Evolutionary conservation across 176 grass and related monocot species (phyloP), one percentile per base, ranked within the genome.

Genomic region (Typha latifolia): DNA sequence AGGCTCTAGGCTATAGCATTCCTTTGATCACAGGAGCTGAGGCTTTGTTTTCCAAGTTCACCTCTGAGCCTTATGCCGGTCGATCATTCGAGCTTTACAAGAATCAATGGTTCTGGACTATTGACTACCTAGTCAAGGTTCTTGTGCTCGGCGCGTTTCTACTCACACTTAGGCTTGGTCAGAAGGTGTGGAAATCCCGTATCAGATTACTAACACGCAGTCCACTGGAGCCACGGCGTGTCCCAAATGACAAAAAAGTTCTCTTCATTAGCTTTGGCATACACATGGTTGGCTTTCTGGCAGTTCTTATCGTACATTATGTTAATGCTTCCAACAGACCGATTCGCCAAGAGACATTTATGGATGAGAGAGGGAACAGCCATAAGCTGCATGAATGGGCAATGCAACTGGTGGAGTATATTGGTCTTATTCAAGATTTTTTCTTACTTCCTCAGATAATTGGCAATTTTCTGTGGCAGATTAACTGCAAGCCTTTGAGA

Each of bases 161-260:
- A 2, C 77, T 91, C 10, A 91, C 91, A 23, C 62, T 96, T 32
- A 80, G 91, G 34, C 70, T 96, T 13, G 84, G 70, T 51, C 91
- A 96, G 82, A 91, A 90, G 82, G 91, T 90, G 4, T 82, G 82
- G 91, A 83, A 85, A 64, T 96, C 91, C 13, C 75, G 91, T 6
- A 96, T 96, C 77, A 83, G 87, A 13, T 34, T 88, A 73, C 79
- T 91, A 0, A 85, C 79, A 57, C 91, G 91, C 27, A 81, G 81
- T 26, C 91, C 91, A 34, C 75, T 96, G 48, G 87, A 96, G 73
- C 84, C 82, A 0, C 71, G 79, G 3, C 87, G 91, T 31, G 87
- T 96, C 14, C 87, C 91, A 12, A 88, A 81, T 84, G 91, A 96
- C 59, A 63, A 64, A 37, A 77, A 49, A 69, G 91, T 96, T 23